Base-by-base conservation (phyloP, 805 yeast species). In the Yarrowia sp. region DNA sequence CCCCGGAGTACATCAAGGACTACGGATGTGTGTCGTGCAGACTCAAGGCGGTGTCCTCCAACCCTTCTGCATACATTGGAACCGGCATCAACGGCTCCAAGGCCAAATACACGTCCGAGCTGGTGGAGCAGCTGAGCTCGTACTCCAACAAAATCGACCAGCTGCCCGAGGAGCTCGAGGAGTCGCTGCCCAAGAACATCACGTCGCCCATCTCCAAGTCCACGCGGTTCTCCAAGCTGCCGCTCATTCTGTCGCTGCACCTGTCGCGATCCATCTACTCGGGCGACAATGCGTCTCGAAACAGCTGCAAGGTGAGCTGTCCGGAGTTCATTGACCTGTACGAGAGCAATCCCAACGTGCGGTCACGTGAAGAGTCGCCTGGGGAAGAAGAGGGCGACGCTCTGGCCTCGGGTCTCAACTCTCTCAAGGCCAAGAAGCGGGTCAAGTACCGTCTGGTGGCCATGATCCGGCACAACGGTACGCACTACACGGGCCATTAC, bases 401-500 rank as follows among this genome's bases (percentile, higher is more conserved):
- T 15, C 14, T 58, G 8, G 17, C 49, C 10, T 42, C 64, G 17
- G 50, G 40, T 14, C 34, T 61, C 24, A 47, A 33, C 14, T 61
- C 53, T 36, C 55, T 61, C 43, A 61, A 61, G 55, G 55, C 55
- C 44, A 61, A 61, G 24, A 61, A 61, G 10, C 55, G 67, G 15
- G 77, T 78, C 69, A 82, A 79, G 47, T 92, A 91, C 75, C 80
- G 80, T 69, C 80, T 95, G 43, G 84, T 83, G 70, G 89, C 97
- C 0, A 79, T 91, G 70, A 86, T 95, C 19, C 84, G 92, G 71
- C 98, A 95, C 75, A 86, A 87, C 55, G 99, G 99, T 0, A 87
- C 94, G 1, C 98, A 93, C 76, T 83, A 87, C 20, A 85, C 86
- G 52, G 98, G 98, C 0, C 98, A 93, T 74, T 93, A 92, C 75